Percentiles rank a stretch among this genome's conserved stretches.
These are phyloP conservation scores for Botryotinia narcissicola DNA, from an alignment of 2,329 filamentous ascomycete genomes.

Conservation along the genomic window DNA sequence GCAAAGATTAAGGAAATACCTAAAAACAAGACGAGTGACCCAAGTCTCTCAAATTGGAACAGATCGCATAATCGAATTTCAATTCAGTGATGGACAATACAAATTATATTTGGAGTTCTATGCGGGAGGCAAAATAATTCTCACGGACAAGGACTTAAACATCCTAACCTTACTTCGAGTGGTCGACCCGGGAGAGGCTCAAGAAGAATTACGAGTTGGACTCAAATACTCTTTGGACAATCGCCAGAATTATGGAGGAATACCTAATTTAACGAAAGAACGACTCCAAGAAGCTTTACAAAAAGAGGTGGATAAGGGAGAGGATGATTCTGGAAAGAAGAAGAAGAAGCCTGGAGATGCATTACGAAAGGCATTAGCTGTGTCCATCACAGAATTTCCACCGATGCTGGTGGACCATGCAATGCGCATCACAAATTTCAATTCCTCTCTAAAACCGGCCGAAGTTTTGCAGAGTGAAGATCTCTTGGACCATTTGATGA, in stretches of 20 bases:
- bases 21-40: constrained; percentile 84
- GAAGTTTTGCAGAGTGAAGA: constrained; percentile 66
- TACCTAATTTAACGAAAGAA: constrained; percentile 72
- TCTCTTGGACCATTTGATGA: constrained; percentile 64
- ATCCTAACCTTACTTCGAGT: constrained; percentile 78
- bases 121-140: constrained; percentile 88
- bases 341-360: constrained; percentile 73
- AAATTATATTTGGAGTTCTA: constrained; percentile 93
- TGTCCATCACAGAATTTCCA: constrained; percentile 84
- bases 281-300: constrained; percentile 68
- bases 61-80: constrained; percentile 86
- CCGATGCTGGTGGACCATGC: constrained; percentile 86
- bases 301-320: constrained; percentile 59
- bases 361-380: constrained; percentile 74
- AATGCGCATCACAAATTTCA: constrained; percentile 66
- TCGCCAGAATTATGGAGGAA: constrained; percentile 77
- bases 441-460: constrained; percentile 64
- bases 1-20: constrained; percentile 75
- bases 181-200: constrained; percentile 76
- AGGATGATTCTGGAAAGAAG: constrained; percentile 57
- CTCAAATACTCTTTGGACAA: constrained; percentile 76
- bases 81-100: constrained; percentile 89
- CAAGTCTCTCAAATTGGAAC: constrained; percentile 82
- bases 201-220: constrained; percentile 77
- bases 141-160: constrained; percentile 81